Evolutionary conservation across 345 rosid species (phyloP), one percentile per base, ranked within the genome.

Genomic region (Rhodamnia rubescens): DNA sequence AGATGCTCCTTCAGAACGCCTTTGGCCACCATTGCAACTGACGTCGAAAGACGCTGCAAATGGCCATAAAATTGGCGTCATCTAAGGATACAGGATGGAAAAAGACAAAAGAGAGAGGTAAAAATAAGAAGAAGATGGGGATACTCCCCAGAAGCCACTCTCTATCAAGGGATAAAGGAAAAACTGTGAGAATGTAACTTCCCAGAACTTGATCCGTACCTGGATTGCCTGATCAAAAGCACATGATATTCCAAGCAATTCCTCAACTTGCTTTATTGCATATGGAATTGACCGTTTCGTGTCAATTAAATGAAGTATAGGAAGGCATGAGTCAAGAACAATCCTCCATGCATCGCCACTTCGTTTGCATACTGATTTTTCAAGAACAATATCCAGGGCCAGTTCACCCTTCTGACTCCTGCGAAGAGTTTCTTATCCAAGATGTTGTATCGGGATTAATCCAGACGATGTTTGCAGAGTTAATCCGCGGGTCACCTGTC

Each of bases 321-420:
- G 95, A 88, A 97, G 96, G 89, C 99, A 96, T 8, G 96, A 91
- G 87, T 97, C 99, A 50, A 96, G 88, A 78, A 92, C 95, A 85
- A 93, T 89, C 90, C 99, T 95, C 99, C 99, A 97, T 16, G 98
- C 98, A 93, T 95, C 99, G 61, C 98, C 99, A 85, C 93, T 93
- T 89, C 89, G 88, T 88, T 94, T 96, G 83, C 95, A 95, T 74
- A 86, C 95, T 27, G 95, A 88, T 84, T 96, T 96, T 85, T 95
- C 96, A 83, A 96, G 88, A 78, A 93, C 90, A 87, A 96, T 86
- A 27, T 97, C 98, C 87, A 97, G 82, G 27, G 94, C 99, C 89
- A 93, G 85, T 89, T 93, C 99, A 85, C 98, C 98, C 84, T 90
- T 90, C 84, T 85, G 92, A 53, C 59, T 87, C 84, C 85, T 89